These are phyloP conservation scores for Pelargonium citronellum DNA, from an alignment of 441 rosid species.

Conservation along the genomic window DNA sequence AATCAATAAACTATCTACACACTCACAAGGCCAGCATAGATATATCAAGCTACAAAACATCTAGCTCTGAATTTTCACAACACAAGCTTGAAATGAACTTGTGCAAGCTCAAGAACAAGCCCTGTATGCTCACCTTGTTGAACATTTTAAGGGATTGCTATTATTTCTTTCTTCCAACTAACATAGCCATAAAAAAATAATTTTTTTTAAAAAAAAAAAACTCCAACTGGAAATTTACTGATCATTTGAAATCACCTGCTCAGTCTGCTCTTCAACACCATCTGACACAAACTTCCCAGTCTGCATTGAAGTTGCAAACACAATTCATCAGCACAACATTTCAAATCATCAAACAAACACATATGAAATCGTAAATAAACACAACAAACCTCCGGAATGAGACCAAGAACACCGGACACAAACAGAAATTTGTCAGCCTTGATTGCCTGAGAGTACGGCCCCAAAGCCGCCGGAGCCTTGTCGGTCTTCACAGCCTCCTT, in stretches of 20 bases:
- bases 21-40: neutral
- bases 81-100: neutral
- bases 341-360: no score
- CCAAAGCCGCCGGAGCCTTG: conserved; percentile 90
- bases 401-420: conserved; percentile 82
- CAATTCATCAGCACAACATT: neutral
- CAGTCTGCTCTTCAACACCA: neutral
- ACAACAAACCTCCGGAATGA: conserved; percentile 67
- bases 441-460: conserved; percentile 93
- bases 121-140: neutral
- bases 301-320: neutral
- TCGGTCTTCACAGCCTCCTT: conserved; percentile 71
- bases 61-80: neutral
- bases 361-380: conserved; percentile 1
- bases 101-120: neutral
- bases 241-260: neutral
- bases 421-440: conserved; percentile 71
- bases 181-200: neutral
- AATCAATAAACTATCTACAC: neutral
- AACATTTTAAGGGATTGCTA: neutral
- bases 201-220: neutral
- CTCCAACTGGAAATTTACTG: neutral
- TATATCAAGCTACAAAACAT: neutral
- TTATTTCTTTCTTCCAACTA: neutral
- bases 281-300: neutral